Percentiles rank a stretch among this genome's conserved stretches.
Evolutionary conservation across 352 stramenopile genomes (phyloP).

Genomic region (Blastocystis sp.): DNA sequence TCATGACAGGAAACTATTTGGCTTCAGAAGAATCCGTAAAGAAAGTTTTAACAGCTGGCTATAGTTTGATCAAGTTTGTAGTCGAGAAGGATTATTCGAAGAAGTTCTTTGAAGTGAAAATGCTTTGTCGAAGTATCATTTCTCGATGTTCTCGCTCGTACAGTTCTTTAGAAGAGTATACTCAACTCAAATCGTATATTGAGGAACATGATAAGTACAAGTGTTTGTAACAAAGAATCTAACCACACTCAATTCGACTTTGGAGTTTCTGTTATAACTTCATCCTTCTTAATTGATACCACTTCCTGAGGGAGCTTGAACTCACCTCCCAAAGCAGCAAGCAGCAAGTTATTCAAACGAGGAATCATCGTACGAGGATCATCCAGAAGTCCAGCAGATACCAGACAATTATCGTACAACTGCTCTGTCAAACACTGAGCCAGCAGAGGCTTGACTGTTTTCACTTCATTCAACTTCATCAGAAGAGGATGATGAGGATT

Average conservation of each 20-base stretch:
- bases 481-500: conserved; percentile 95
- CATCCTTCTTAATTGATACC: conserved; percentile 27
- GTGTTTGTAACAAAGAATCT: conserved; percentile 32
- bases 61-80: background rate
- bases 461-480: conserved; percentile 80
- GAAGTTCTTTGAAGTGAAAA: conserved; percentile 55
- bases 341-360: conserved; percentile 87
- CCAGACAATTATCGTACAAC: conserved; percentile 93
- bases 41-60: background rate
- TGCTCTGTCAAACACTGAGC: conserved; percentile 71
- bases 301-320: conserved; percentile 54
- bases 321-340: conserved; percentile 63
- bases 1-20: conserved; percentile 50
- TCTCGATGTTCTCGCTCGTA: background rate
- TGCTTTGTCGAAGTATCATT: conserved; percentile 58
- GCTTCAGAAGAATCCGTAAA: conserved; percentile 24
- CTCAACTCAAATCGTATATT: background rate
- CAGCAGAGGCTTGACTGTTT: conserved; percentile 72
- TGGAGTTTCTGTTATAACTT: background rate
- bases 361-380: conserved; percentile 91
- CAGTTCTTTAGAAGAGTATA: background rate
- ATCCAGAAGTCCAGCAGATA: conserved; percentile 93
- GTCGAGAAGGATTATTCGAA: background rate
- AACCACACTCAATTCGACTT: background rate
- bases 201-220: background rate